These are phyloP conservation scores for Hemileccinum rubropunctum DNA, from an alignment of 768 basidiomycete genomes.

Conservation along the genomic window DNA sequence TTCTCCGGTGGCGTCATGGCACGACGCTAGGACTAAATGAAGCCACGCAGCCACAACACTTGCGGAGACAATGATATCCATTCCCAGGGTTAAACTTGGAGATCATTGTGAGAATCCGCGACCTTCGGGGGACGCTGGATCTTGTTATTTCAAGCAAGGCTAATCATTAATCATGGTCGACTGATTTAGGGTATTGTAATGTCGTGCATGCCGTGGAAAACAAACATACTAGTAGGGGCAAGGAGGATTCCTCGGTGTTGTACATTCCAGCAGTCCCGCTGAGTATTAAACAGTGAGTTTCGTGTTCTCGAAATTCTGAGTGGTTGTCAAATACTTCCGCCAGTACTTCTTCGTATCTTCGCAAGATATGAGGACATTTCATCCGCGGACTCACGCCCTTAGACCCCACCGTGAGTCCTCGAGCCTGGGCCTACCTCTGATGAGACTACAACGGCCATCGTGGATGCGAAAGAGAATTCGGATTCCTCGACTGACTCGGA, in stretches of 20 bases:
- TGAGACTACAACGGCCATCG: slow-evolving; percentile 51
- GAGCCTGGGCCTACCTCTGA: not conserved
- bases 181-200: slow-evolving; percentile 49
- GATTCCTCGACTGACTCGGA: slow-evolving; percentile 40
- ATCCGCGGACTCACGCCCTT: slow-evolving; percentile 35
- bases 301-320: not conserved
- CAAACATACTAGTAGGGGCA: slow-evolving; percentile 45
- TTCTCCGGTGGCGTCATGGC: slow-evolving; percentile 58
- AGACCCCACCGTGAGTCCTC: slow-evolving; percentile 46
- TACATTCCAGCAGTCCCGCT: slow-evolving; percentile 56
- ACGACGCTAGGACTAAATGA: slow-evolving; percentile 55
- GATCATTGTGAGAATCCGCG: slow-evolving; percentile 47
- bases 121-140: not conserved
- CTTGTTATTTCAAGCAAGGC: not conserved
- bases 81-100: slow-evolving; percentile 59
- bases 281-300: slow-evolving; percentile 45
- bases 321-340: not conserved
- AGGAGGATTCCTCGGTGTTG: slow-evolving; percentile 50
- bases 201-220: slow-evolving; percentile 54
- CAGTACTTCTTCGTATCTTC: slow-evolving; percentile 47
- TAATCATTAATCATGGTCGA: not conserved
- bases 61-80: slow-evolving; percentile 57
- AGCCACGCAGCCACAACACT: slow-evolving; percentile 62
- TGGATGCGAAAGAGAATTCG: slow-evolving; percentile 49
- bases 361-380: slow-evolving; percentile 48